Conservation (phyloP, 371 early-diverging fungal species). For the Capniomyces stellatus region DNA sequence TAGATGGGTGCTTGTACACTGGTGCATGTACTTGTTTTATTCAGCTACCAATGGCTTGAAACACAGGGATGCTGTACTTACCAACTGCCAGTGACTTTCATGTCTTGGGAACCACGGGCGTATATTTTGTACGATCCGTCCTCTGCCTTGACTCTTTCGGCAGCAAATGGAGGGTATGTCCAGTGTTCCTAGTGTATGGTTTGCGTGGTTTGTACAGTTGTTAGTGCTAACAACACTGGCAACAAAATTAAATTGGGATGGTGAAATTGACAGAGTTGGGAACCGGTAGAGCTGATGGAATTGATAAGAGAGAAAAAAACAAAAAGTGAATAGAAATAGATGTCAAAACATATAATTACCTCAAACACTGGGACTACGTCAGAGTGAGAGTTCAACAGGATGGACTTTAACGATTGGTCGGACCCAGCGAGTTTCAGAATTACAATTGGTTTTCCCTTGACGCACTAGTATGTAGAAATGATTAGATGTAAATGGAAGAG, state of each 20-base stretch:
- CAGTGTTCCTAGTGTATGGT: constrained; percentile 26
- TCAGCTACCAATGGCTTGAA: too few species aligned
- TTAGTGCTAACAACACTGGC: background rate
- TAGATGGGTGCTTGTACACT: too few species aligned
- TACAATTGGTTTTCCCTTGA: constrained; percentile 44
- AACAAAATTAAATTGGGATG: too few species aligned
- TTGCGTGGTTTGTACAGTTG: background rate
- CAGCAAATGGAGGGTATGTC: constrained; percentile 54
- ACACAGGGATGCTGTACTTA: too few species aligned
- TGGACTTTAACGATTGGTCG: constrained; percentile 29
- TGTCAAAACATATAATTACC: background rate
- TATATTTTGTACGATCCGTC: constrained; percentile 38
- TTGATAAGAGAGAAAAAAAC: background rate
- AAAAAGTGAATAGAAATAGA: background rate
- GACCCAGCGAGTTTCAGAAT: constrained; percentile 43
- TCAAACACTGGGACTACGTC: constrained; percentile 66
- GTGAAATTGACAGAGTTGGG: too few species aligned
- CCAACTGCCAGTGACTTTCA: constrained; percentile 56
- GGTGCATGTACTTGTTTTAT: too few species aligned
- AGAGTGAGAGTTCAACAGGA: constrained; percentile 61
- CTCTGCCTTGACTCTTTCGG: constrained; percentile 28
- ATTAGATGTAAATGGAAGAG: too few species aligned
- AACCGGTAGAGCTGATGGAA: too few species aligned
- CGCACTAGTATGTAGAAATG: too few species aligned
- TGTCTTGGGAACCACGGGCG: constrained; percentile 69